A percentile compares a stretch with the other conserved stretches of the same genome.
Conservation (phyloP, 768 basidiomycete genomes). For the Paxillus involutus region DNA sequence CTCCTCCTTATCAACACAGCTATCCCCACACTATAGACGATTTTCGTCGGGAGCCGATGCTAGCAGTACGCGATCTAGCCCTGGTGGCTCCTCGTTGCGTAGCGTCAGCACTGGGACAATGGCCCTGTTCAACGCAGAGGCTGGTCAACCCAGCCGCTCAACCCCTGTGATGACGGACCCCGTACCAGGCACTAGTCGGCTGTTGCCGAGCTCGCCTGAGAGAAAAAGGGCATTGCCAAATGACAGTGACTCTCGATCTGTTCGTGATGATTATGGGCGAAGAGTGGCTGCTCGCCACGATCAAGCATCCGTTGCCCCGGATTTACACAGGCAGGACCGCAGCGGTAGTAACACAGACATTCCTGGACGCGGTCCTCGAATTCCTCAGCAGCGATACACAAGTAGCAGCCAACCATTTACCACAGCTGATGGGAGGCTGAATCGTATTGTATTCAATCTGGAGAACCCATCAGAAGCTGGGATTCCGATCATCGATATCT, state of each 20-base stretch:
- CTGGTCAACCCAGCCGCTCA: conserved; percentile 18
- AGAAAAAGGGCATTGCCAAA: conserved; percentile 14
- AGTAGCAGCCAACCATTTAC: conserved; percentile 8
- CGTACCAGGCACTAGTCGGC: conserved; percentile 10
- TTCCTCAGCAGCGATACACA: conserved; percentile 25
- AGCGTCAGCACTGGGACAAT: conserved; percentile 9
- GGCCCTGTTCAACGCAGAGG: neutral
- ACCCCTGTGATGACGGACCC: conserved; percentile 14
- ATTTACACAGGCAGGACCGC: neutral
- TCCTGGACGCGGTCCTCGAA: conserved; percentile 16
- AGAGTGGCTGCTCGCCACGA: conserved; percentile 17
- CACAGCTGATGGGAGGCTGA: conserved; percentile 35
- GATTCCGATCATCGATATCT: conserved; percentile 59
- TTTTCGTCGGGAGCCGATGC: neutral
- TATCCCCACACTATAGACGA: neutral
- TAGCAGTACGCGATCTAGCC: neutral
- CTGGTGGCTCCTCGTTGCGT: neutral
- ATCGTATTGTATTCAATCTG: conserved; percentile 58
- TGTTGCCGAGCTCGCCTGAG: conserved; percentile 17
- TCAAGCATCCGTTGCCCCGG: neutral
- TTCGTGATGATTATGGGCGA: conserved; percentile 16
- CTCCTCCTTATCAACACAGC: neutral
- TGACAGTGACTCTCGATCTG: conserved; percentile 3
- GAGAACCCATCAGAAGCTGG: conserved; percentile 55
- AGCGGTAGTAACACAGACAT: conserved; percentile 1